Evolutionary conservation across 1,284 basidiomycete genomes (phyloP), one percentile per base, ranked within the genome.

Genomic region (Irpex rosettiformis): DNA sequence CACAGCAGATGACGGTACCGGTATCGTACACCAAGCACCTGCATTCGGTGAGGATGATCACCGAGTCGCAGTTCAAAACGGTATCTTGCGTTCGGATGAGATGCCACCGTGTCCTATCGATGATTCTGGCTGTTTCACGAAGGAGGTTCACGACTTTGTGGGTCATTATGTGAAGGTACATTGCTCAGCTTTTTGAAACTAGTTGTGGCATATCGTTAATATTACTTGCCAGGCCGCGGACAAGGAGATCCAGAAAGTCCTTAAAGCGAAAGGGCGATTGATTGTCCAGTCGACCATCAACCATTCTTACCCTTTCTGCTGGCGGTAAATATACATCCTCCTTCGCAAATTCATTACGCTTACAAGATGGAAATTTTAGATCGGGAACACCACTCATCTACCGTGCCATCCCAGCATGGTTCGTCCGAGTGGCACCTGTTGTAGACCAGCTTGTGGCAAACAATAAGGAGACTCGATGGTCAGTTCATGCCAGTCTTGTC

Each of bases 21-120:
- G 96, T 72, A 96, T 99, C 68, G 97, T 99, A 53, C 97, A 99
- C 73, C 97, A 99, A 77, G 95, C 97, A 1, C 97, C 97, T 1
- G 96, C 93, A 0, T 99, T 98, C 69, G 97, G 97, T 81, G 97
- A 98, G 70, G 97, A 99, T 68, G 97, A 99, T 84, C 93, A 98
- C 75, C 92, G 96, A 61, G 85, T 99, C 66, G 88, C 92, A 28
- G 82, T 98, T 61, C 87, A 86, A 2, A 82, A 97, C 70, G 92
- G 89, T 25, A 83, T 98, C 60, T 76, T 98, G 30, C 79, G 80
- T 27, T 79, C 85, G 1, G 96, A 98, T 58, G 94, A 96, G 72
- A 87, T 94, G 81, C 96, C 97, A 0, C 97, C 97, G 2, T 98
- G 94, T 73, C 97, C 97, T 33, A 83, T 99, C 58, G 93, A 99